Percentiles rank a stretch among this genome's conserved stretches.
phyloP scores from a whole-genome alignment of 176 grass and related monocot species.

The Carex kokanica region DNA sequence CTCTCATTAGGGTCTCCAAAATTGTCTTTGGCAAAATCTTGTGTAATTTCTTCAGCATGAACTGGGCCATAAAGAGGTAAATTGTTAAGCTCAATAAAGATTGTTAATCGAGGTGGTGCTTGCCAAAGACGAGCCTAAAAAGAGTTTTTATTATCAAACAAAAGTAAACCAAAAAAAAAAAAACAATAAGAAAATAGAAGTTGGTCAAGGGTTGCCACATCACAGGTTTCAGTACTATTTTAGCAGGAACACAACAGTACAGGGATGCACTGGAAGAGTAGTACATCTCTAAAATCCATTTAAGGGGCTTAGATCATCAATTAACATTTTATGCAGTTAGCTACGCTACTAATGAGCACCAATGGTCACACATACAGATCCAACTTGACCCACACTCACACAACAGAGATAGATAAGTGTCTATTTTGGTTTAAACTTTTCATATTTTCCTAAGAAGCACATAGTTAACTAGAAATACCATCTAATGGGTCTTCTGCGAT shows the following conservation, averaged over 20 bases:
- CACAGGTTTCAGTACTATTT: neutral
- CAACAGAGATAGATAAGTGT: neutral
- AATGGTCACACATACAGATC: neutral
- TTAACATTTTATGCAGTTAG: neutral
- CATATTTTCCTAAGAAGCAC: neutral
- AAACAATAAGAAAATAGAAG: neutral
- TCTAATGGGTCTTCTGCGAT: neutral
- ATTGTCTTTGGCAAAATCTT: neutral
- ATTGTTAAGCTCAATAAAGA: neutral
- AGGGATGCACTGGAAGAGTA: neutral
- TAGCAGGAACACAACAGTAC: neutral
- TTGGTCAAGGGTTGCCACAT: neutral
- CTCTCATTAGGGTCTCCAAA: neutral
- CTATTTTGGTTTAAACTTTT: neutral
- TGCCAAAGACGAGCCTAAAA: neutral
- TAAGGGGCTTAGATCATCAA: neutral
- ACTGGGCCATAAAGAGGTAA: neutral
- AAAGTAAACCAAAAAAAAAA: neutral
- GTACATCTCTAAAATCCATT: neutral
- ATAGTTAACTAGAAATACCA: conserved; percentile 15
- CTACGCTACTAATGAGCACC: neutral
- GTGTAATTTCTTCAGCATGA: neutral
- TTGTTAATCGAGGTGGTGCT: neutral
- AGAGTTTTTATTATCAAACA: neutral
- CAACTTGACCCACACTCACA: neutral